Evolutionary conservation across 2,329 filamentous ascomycete genomes (phyloP).

Genomic region (Aspergillus jensenii): DNA sequence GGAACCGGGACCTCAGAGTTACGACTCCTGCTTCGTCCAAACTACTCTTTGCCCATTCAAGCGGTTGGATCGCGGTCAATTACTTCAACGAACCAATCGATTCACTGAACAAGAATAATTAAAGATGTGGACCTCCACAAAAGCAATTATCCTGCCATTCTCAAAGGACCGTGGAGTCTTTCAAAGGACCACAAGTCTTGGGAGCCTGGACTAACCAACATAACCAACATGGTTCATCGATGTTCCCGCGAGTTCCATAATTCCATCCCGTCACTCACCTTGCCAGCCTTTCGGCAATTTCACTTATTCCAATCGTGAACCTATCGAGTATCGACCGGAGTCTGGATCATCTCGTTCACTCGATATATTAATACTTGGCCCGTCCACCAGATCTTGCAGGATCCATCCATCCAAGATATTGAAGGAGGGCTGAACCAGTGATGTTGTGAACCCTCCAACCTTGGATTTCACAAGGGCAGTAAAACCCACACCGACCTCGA

Average conservation of each 20-base stretch:
- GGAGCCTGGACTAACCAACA: neutral
- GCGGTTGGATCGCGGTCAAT: conserved; percentile 1
- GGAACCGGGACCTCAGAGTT: neutral
- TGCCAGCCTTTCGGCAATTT: neutral
- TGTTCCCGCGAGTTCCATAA: neutral
- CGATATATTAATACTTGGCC: neutral
- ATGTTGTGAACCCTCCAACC: too few species aligned
- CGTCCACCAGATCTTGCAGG: neutral
- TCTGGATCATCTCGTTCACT: neutral
- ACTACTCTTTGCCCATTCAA: neutral
- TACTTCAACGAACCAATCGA: conserved; percentile 1
- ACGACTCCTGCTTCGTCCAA: neutral
- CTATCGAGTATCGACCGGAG: neutral
- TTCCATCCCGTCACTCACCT: too few species aligned
- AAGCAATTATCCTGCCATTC: conserved; percentile 5
- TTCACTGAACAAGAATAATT: neutral
- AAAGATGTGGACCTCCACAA: conserved; percentile 6
- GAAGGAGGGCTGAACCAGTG: neutral
- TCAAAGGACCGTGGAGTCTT: neutral
- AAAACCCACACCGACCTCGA: neutral
- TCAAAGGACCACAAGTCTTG: neutral
- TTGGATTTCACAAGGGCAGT: neutral
- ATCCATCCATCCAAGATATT: neutral
- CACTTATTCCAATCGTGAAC: neutral
- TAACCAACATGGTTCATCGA: conserved; percentile 1